Evolutionary conservation across 2,329 filamentous ascomycete species (phyloP).

Genomic region (Elsinoe arachidis): DNA sequence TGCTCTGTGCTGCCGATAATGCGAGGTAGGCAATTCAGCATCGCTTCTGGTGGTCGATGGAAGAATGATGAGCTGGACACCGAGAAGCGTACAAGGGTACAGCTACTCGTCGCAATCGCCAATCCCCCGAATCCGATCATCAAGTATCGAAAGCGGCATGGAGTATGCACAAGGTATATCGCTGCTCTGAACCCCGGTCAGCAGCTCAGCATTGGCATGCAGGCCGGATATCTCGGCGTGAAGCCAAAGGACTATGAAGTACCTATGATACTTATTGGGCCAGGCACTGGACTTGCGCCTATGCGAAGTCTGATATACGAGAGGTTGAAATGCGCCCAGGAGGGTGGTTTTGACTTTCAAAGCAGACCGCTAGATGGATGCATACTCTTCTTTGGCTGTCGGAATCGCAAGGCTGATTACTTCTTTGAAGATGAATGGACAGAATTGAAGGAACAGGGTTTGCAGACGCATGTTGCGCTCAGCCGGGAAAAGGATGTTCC

Average conservation of each 20-base stretch:
- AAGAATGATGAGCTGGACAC: constrained; percentile 19
- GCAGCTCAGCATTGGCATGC: constrained; percentile 50
- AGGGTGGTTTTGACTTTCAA: constrained; percentile 3
- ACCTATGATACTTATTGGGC: constrained; percentile 69
- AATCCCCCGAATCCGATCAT: constrained; percentile 56
- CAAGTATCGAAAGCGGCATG: constrained; percentile 79
- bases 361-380: constrained; percentile 24
- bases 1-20: constrained; percentile 70
- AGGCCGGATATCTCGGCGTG: constrained; percentile 44
- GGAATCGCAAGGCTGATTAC: constrained; percentile 66
- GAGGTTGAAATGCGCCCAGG: constrained; percentile 39
- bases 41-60: constrained; percentile 61
- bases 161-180: constrained; percentile 84
- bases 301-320: constrained; percentile 74
- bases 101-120: constrained; percentile 29
- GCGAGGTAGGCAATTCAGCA: constrained; percentile 87
- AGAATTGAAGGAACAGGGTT: constrained; percentile 33
- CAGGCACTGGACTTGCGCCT: constrained; percentile 80
- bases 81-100: constrained; percentile 22
- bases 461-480: constrained; percentile 57
- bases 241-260: constrained; percentile 39
- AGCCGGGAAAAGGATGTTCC: constrained; percentile 57
- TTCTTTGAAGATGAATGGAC: constrained; percentile 75
- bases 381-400: constrained; percentile 75
- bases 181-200: constrained; percentile 53